Evolutionary conservation across 495 filamentous ascomycete species (phyloP).

Genomic region (Aspergillus biplanus): DNA sequence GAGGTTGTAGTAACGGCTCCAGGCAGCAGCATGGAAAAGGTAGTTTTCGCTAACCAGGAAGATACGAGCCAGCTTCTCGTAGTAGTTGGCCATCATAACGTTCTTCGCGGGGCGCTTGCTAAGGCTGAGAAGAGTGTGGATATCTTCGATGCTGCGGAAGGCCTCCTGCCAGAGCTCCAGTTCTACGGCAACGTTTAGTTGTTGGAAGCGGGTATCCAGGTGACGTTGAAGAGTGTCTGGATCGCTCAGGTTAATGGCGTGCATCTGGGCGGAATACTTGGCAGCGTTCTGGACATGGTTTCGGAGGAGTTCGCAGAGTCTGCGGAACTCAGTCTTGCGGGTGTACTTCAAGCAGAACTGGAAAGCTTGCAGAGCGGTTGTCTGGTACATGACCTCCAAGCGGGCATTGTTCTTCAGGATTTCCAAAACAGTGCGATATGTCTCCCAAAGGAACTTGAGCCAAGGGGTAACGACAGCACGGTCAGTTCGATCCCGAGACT

Average conservation of each 20-base stretch:
- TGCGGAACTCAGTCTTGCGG: slow-evolving; percentile 98
- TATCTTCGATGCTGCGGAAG: slow-evolving; percentile 98
- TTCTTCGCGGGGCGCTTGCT: slow-evolving; percentile 99
- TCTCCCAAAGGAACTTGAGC: slow-evolving; percentile 99
- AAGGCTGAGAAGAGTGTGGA: slow-evolving; percentile 95
- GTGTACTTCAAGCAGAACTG: slow-evolving; percentile 98
- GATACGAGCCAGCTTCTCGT: slow-evolving; percentile 97
- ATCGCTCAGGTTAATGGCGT: slow-evolving; percentile 98
- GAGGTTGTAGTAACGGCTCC: slow-evolving; percentile 95
- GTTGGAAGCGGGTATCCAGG: slow-evolving; percentile 96
- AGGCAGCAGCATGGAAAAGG: slow-evolving; percentile 97
- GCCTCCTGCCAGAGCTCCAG: slow-evolving; percentile 99
- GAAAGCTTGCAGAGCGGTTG: slow-evolving; percentile 96
- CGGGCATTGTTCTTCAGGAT: slow-evolving; percentile 99
- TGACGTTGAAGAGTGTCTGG: slow-evolving; percentile 96
- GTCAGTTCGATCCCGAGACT: slow-evolving; percentile 94
- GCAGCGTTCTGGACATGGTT: slow-evolving; percentile 99
- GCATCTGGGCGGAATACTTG: slow-evolving; percentile 98
- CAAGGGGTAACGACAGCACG: slow-evolving; percentile 97
- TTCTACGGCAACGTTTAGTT: slow-evolving; percentile 97
- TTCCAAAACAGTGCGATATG: slow-evolving; percentile 97
- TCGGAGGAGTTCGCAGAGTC: slow-evolving; percentile 94
- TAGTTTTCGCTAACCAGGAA: slow-evolving; percentile 99
- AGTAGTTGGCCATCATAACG: slow-evolving; percentile 99
- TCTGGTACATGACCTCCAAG: slow-evolving; percentile 96